Percentiles rank a stretch among this genome's conserved stretches.
These are phyloP conservation scores for Colletotrichum sp. DNA, from an alignment of 2,329 filamentous ascomycete species.

Conservation along the genomic window DNA sequence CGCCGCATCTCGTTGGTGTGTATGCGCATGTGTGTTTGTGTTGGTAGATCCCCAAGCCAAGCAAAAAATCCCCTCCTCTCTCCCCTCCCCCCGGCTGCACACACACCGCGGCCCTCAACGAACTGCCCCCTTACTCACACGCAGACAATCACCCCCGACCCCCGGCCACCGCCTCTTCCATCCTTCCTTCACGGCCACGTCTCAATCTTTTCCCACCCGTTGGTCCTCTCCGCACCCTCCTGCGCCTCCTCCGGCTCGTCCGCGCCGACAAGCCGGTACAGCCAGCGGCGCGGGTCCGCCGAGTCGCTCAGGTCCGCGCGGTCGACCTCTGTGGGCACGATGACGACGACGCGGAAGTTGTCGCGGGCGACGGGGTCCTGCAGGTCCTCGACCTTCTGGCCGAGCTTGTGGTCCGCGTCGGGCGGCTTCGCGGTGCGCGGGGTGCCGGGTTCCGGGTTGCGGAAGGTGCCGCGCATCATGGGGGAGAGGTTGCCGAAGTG, in stretches of 20 bases:
- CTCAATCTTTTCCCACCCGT: conserved; percentile 69
- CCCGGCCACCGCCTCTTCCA: background rate
- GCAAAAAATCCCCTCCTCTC: background rate
- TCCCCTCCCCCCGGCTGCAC: background rate
- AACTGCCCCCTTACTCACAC: background rate
- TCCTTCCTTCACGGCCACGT: conserved; percentile 63
- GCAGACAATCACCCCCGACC: background rate
- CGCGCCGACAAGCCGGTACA: conserved; percentile 63
- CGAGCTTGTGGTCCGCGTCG: conserved; percentile 47
- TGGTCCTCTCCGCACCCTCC: conserved; percentile 35
- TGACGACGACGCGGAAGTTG: conserved; percentile 85
- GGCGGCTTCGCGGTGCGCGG: conserved; percentile 56
- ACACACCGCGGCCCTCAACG: background rate
- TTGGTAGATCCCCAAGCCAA: background rate
- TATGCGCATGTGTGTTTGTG: background rate
- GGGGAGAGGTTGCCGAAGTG: conserved; percentile 92
- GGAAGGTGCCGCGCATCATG: conserved; percentile 77
- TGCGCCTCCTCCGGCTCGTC: conserved; percentile 33
- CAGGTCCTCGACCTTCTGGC: conserved; percentile 72
- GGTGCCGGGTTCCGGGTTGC: conserved; percentile 72
- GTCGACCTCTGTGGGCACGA: conserved; percentile 80
- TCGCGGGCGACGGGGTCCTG: conserved; percentile 72
- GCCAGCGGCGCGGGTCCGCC: conserved; percentile 65
- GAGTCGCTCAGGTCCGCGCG: conserved; percentile 73
- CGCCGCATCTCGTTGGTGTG: background rate